phyloP scores from a whole-genome alignment of 2,329 filamentous ascomycete genomes.

The Aspergillus hiratsukae region DNA sequence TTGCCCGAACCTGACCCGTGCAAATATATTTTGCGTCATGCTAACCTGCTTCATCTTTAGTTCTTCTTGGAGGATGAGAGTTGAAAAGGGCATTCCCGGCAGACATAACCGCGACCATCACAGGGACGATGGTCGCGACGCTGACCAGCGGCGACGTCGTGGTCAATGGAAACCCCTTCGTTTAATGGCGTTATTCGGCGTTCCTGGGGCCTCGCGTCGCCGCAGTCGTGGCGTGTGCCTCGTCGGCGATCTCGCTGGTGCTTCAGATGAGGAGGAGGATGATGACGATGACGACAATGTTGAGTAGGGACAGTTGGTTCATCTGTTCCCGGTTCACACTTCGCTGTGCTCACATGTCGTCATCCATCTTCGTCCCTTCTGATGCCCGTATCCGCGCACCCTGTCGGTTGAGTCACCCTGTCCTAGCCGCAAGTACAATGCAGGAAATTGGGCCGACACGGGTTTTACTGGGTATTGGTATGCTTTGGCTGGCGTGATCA shows the following conservation, averaged over 20 bases:
- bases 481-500: slow-evolving; percentile 15
- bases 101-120: slow-evolving; percentile 36
- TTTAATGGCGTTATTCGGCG: slow-evolving; percentile 40
- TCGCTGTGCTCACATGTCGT: slow-evolving; percentile 11
- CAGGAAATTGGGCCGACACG: slow-evolving; percentile 2
- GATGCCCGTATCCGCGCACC: slow-evolving; percentile 2
- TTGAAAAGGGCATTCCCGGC: slow-evolving; percentile 59
- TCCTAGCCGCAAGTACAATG: slow-evolving; percentile 6
- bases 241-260: slow-evolving; percentile 53
- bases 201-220: slow-evolving; percentile 37
- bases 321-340: slow-evolving; percentile 7
- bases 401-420: slow-evolving; percentile 2
- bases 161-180: slow-evolving; percentile 29
- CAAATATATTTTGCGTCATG: not conserved
- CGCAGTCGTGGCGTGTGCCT: slow-evolving; percentile 26
- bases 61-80: slow-evolving; percentile 93
- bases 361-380: slow-evolving; percentile 12
- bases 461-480: slow-evolving; percentile 10
- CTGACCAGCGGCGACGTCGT: slow-evolving; percentile 31
- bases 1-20: slow-evolving; percentile 19
- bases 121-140: slow-evolving; percentile 33
- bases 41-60: slow-evolving; percentile 38
- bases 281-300: slow-evolving; percentile 50
- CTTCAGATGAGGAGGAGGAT: slow-evolving; percentile 52
- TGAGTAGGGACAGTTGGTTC: slow-evolving; percentile 11